Base-by-base conservation (phyloP, 371 early-diverging fungal species). In the Mucor ambiguus region DNA sequence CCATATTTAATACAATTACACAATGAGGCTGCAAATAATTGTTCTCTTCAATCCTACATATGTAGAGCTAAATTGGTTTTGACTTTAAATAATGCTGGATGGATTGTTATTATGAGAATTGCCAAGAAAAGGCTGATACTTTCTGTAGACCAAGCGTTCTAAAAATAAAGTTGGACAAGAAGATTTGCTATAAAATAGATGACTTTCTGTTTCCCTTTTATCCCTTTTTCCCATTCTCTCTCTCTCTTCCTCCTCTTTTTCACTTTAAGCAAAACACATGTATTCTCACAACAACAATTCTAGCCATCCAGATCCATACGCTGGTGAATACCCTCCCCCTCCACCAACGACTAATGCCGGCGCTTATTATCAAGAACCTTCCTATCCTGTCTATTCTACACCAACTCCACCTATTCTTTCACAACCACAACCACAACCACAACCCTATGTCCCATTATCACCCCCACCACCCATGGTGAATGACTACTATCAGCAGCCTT, bases 321-420 rank as follows among this genome's bases (percentile, higher is more conserved):
- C 77, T 58, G 74, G 74, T 24, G 74, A 77, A 60, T 77, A 77
- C 41, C 74, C 74, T 60, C 49, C 56, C 11, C 77, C 77, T 11
- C 74, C 71, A 16, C 41, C 60, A 12, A 22, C 41, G 14, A 35
- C 7, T n/a, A 49, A 28, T 11, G 18, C 29, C 24, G 12, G 24
- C 2, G 52, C 52, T 52, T 52, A 28, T 26, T 28, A 24, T 16
- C 56, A 9, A 56, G 56, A 56, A 32, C 29, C 28, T 20, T 18
- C 44, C 6, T 28, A 55, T 38, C 29, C n/a, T 48, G 24, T 14
- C 14, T 32, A 30, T 46, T 22, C 60, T 5, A 43, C 60, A 60
- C n/a, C 43, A 6, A 41, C 26, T 24, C 41, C 28, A 29, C 60
- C 60, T 2, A 43, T 60, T 16, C 12, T 52, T 6, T 24, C 46